Evolutionary conservation across 352 stramenopile genomes (phyloP).

Genomic region (Nothophytophthora sp.): DNA sequence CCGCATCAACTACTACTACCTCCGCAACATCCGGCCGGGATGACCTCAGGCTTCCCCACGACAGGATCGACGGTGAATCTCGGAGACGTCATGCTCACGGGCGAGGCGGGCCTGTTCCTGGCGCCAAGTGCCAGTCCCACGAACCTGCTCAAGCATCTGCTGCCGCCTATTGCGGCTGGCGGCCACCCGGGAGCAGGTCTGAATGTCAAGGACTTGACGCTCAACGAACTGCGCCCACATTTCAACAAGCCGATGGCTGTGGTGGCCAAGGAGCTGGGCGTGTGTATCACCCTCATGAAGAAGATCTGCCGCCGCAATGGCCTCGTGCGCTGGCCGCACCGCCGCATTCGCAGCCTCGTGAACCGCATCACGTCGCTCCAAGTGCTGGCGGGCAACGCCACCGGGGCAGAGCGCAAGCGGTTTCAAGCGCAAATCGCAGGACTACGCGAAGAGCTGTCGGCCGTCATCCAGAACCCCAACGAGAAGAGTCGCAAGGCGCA

Average conservation of each 20-base stretch:
- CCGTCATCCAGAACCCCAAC: constrained; percentile 86
- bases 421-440: constrained; percentile 64
- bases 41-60: constrained; percentile 25
- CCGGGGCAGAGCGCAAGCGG: constrained; percentile 52
- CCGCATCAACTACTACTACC: constrained; percentile 40
- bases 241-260: constrained; percentile 88
- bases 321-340: constrained; percentile 80
- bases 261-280: constrained; percentile 79
- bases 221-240: constrained; percentile 80
- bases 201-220: constrained; percentile 76
- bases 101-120: constrained; percentile 41
- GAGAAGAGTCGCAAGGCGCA: constrained; percentile 84
- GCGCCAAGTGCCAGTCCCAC: constrained; percentile 36
- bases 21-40: constrained; percentile 9
- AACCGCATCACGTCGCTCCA: constrained; percentile 83
- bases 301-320: constrained; percentile 87
- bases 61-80: constrained; percentile 31
- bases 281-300: constrained; percentile 89
- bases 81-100: constrained; percentile 49
- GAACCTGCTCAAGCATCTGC: constrained; percentile 42
- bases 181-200: constrained; percentile 35
- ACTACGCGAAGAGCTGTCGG: constrained; percentile 67
- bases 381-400: constrained; percentile 53
- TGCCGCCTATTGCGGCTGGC: constrained; percentile 36
- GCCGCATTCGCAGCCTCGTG: constrained; percentile 78